phyloP scores from a whole-genome alignment of 1,284 basidiomycete genomes.

The Grifola frondosa region DNA sequence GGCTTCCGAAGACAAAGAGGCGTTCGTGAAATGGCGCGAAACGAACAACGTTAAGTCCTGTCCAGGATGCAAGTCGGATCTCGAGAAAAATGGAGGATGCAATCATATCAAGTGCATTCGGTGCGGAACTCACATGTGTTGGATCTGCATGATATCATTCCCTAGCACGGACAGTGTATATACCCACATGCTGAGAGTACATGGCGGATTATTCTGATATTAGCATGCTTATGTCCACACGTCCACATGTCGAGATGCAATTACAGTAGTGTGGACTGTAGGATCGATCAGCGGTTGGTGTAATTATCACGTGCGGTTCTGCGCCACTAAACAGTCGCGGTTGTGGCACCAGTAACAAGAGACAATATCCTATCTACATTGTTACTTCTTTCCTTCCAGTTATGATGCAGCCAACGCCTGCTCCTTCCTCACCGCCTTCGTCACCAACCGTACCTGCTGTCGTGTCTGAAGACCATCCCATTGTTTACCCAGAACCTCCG shows the following conservation, averaged over 20 bases:
- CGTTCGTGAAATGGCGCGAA: constrained; percentile 30
- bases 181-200: constrained; percentile 17
- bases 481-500: constrained; percentile 51
- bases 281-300: too few relatives aligned
- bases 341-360: too few relatives aligned
- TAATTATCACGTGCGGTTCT: too few relatives aligned
- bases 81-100: constrained; percentile 33
- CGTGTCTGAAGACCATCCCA: constrained; percentile 27
- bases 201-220: too few relatives aligned
- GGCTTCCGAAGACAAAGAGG: constrained; percentile 21
- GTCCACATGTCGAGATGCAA: too few relatives aligned
- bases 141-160: constrained; percentile 23
- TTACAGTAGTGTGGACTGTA: too few relatives aligned
- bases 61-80: constrained; percentile 33
- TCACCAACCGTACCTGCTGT: constrained; percentile 14
- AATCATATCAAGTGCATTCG: constrained; percentile 20
- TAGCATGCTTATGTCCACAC: too few relatives aligned
- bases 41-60: constrained; percentile 34
- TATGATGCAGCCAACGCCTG: constrained; percentile 59
- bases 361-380: too few relatives aligned
- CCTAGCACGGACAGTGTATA: constrained; percentile 16
- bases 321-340: too few relatives aligned
- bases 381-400: too few relatives aligned
- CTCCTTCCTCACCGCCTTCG: constrained; percentile 38
- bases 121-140: constrained; percentile 21